phyloP scores from a whole-genome alignment of 768 basidiomycete species.

The Amanita polypyramis region DNA sequence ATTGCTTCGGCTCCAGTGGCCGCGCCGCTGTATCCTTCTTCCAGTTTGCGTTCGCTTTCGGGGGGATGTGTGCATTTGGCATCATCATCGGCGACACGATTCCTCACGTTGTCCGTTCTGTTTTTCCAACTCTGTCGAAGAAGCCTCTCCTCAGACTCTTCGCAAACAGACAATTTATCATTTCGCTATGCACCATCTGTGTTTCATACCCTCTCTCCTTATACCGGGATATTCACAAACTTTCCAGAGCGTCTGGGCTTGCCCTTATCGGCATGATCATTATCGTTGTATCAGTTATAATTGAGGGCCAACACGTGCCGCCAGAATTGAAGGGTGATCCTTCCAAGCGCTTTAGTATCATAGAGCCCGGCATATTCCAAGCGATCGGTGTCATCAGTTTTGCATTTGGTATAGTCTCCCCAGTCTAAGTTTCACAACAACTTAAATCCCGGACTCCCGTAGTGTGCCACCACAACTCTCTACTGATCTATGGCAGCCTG shows the following conservation, averaged over 20 bases:
- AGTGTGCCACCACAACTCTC: slow-evolving; percentile 97
- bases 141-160: slow-evolving; percentile 72
- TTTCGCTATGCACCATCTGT: slow-evolving; percentile 73
- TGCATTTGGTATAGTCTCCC: slow-evolving; percentile 48
- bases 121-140: slow-evolving; percentile 61
- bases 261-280: slow-evolving; percentile 90
- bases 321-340: slow-evolving; percentile 71
- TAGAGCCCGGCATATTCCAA: slow-evolving; percentile 78
- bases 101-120: slow-evolving; percentile 81
- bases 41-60: slow-evolving; percentile 96
- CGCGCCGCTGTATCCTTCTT: slow-evolving; percentile 92
- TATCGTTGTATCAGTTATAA: slow-evolving; percentile 77
- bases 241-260: slow-evolving; percentile 84
- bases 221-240: slow-evolving; percentile 96
- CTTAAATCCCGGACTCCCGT: background rate
- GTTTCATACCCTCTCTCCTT: slow-evolving; percentile 93
- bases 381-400: slow-evolving; percentile 97
- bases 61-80: slow-evolving; percentile 97
- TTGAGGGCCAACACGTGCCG: slow-evolving; percentile 72
- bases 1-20: slow-evolving; percentile 87
- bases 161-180: slow-evolving; percentile 82
- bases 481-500: slow-evolving; percentile 91
- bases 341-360: slow-evolving; percentile 59
- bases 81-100: slow-evolving; percentile 98
- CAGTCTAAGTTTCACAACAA: background rate